Evolutionary conservation across 495 filamentous ascomycete species (phyloP), one percentile per base, ranked within the genome.

Genomic region (Penicillium diatomitis): DNA sequence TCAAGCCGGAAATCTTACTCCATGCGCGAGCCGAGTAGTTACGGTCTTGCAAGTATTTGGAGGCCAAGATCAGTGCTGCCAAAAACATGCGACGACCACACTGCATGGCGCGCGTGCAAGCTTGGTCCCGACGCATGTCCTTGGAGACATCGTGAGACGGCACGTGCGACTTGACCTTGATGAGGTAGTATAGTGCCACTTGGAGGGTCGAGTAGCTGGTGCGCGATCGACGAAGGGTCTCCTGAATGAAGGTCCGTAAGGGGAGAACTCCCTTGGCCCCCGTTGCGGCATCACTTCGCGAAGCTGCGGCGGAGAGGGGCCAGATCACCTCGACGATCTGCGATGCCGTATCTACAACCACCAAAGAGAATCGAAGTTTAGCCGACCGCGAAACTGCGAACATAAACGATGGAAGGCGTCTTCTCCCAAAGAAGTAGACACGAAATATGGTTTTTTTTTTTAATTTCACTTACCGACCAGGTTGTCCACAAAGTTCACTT

Each of bases 21-120:
- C 92, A 98, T 20, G 92, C 92, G 34, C 89, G 80, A 37, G 92
- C 90, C 6, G 94, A 97, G 67, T 90, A 98, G 66, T 97, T 98
- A 39, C 92, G 85, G 66, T 98, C 92, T 65, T 98, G 92, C 37
- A 97, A 75, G 65, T 96, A 98, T 70, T 98, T 98, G 27, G 92
- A 96, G 3, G 89, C 88, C 41, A 96, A 75, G 56, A 96, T 95
- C 53, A 96, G 74, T 8, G 88, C 87, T 10, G 94, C 86, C 47
- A 98, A 75, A 63, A 98, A 97, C 90, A 98, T 98, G 38, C 92
- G 86, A 48, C 92, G 87, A 45, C 92, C 92, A 73, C 92, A 98
- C 69, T 95, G 90, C 63, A 97, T 83, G 35, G 89, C 87, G 48
- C 90, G 86, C 58, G 72, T 80, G 20, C 79, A 72, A 43, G 85